Evolutionary conservation across 1,284 basidiomycete species (phyloP).

Genomic region (Schizopora paradoxa): DNA sequence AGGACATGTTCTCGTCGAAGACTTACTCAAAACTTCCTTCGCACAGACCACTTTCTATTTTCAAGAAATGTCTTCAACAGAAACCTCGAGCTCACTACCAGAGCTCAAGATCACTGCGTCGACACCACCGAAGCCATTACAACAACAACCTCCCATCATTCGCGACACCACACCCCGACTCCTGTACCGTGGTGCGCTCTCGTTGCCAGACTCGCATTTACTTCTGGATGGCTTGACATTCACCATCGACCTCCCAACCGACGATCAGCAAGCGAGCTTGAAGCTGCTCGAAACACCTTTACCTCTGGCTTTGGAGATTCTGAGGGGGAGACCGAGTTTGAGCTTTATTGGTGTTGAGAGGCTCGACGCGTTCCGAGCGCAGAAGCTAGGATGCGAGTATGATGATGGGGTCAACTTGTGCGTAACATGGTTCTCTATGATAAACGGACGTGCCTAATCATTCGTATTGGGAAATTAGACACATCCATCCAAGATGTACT

Average conservation of each 20-base stretch:
- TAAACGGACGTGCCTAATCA: slow-evolving; percentile 4
- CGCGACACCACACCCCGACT: slow-evolving; percentile 37
- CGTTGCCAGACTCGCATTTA: slow-evolving; percentile 65
- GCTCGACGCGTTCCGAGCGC: slow-evolving; percentile 49
- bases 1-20: too few species aligned
- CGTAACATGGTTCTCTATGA: slow-evolving; percentile 26
- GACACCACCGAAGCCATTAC: too few species aligned
- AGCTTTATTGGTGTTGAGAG: slow-evolving; percentile 50
- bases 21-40: too few species aligned
- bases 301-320: slow-evolving; percentile 69
- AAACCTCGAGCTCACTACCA: too few species aligned
- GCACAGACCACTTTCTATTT: too few species aligned
- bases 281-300: slow-evolving; percentile 59
- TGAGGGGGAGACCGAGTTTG: slow-evolving; percentile 68
- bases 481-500: slow-evolving; percentile 62
- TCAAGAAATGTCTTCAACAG: too few species aligned
- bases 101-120: too few species aligned
- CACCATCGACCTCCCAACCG: slow-evolving; percentile 33
- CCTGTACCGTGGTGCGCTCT: slow-evolving; percentile 71
- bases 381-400: slow-evolving; percentile 58
- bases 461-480: slow-evolving; percentile 42
- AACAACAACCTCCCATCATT: too few species aligned
- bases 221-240: slow-evolving; percentile 71
- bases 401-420: slow-evolving; percentile 58
- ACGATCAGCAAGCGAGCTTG: slow-evolving; percentile 34